A percentile compares a stretch with the other conserved stretches of the same genome.
phyloP scores from a whole-genome alignment of 352 stramenopile species.

The Pythium periplocum region DNA sequence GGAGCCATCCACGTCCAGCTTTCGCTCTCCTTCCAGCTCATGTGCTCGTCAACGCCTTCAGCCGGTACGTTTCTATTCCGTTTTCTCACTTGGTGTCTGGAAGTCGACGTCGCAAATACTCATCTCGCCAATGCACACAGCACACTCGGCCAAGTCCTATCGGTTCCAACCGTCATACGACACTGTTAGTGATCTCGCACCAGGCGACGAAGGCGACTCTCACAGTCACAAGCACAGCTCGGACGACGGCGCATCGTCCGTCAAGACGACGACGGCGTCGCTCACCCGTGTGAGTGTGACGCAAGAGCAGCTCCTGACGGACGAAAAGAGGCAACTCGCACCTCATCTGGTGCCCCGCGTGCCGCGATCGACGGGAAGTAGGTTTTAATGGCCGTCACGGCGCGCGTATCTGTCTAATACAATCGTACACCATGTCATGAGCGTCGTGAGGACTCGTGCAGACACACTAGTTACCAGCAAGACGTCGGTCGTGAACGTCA shows the following conservation, averaged over 20 bases:
- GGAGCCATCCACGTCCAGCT: constrained; percentile 55
- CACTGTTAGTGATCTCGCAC: constrained; percentile 1
- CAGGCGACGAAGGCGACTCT: too few relatives aligned
- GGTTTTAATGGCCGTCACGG: constrained; percentile 41
- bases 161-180: constrained; percentile 8
- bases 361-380: constrained; percentile 64
- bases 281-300: too few relatives aligned
- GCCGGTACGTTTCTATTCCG: constrained; percentile 1
- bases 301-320: not conserved
- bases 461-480: too few relatives aligned
- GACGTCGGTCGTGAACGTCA: constrained; percentile 3
- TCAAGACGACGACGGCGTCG: too few relatives aligned
- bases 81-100: not conserved
- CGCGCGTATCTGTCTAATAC: constrained; percentile 46
- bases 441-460: too few relatives aligned
- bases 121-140: constrained; percentile 30
- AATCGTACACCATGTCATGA: too few relatives aligned
- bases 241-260: too few relatives aligned
- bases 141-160: constrained; percentile 25
- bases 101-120: constrained; percentile 14
- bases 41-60: constrained; percentile 41
- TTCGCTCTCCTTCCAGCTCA: constrained; percentile 74
- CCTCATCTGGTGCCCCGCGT: constrained; percentile 23
- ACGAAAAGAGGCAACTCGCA: constrained; percentile 13
- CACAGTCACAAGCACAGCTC: not conserved